A percentile compares a stretch with the other conserved stretches of the same genome.
Conservation (phyloP, 192 early-diverging fungal genomes). For the Chytriomyces confervae region DNA sequence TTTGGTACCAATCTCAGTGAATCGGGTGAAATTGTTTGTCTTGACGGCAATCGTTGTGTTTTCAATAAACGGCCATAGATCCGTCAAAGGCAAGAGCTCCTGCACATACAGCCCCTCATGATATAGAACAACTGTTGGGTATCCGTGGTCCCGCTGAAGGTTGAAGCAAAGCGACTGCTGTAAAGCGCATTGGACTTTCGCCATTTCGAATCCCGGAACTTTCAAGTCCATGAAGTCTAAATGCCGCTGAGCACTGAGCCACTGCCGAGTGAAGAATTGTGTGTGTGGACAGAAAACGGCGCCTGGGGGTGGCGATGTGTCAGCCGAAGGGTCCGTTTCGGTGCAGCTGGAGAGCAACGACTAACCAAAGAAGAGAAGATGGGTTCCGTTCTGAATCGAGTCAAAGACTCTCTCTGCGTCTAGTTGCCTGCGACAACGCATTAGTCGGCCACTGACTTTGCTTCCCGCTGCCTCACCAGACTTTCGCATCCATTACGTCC, state of each 20-base stretch:
- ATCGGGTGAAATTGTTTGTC: no score
- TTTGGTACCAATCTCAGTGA: no score
- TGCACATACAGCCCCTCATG: conserved; percentile 14
- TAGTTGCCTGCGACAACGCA: conserved; percentile 2
- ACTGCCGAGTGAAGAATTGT: conserved; percentile 1
- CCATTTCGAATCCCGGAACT: not conserved
- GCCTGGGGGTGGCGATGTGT: not conserved
- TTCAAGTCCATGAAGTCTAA: not conserved
- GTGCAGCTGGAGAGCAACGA: no score
- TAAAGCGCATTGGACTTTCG: conserved; percentile 28
- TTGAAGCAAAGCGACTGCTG: conserved; percentile 8
- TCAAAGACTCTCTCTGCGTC: conserved; percentile 8
- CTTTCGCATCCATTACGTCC: conserved; percentile 13
- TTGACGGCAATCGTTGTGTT: no score
- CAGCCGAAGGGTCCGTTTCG: no score
- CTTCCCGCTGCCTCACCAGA: not conserved
- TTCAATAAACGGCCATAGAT: no score
- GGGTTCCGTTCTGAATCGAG: conserved; percentile 17
- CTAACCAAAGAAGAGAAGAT: conserved; percentile 22
- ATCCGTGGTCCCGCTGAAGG: conserved; percentile 15
- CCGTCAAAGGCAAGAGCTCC: not conserved
- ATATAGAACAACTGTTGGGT: conserved; percentile 19
- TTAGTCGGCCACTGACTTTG: not conserved
- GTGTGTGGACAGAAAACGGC: conserved; percentile 28
- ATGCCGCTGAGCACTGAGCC: conserved; percentile 5